These are phyloP conservation scores for Capsella bursapastoris DNA, from an alignment of 345 rosid species.

Conservation along the genomic window DNA sequence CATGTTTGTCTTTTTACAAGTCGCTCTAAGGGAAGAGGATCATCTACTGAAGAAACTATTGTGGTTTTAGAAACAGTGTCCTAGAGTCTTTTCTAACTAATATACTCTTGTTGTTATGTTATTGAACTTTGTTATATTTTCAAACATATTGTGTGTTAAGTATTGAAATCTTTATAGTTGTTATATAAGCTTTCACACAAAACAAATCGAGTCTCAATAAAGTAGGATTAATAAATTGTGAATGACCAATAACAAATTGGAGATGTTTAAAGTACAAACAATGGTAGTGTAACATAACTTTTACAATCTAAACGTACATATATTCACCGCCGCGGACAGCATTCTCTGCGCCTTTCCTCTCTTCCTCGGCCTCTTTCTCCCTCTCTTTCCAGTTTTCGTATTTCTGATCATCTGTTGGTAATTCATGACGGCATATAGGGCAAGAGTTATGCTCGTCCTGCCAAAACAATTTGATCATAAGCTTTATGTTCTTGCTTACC, in stretches of 20 bases:
- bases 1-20: conserved; percentile 19
- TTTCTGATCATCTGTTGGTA: conserved; percentile 84
- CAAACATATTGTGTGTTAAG: conserved; percentile 6
- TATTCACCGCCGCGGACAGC: conserved; percentile 92
- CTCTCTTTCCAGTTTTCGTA: conserved; percentile 95
- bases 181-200: conserved; percentile 3
- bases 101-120: conserved; percentile 20
- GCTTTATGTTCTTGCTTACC: background rate
- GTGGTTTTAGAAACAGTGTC: conserved; percentile 6
- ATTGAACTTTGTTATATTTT: conserved; percentile 6
- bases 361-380: conserved; percentile 91
- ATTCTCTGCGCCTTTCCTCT: conserved; percentile 89
- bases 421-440: conserved; percentile 90
- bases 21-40: background rate
- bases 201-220: conserved; percentile 1
- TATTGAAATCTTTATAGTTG: background rate
- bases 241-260: conserved; percentile 12
- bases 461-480: conserved; percentile 14
- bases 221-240: background rate
- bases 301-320: conserved; percentile 66
- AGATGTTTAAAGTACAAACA: background rate
- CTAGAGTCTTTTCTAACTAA: conserved; percentile 5
- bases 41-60: conserved; percentile 9
- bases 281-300: background rate
- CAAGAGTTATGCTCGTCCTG: conserved; percentile 98